A percentile compares a stretch with the other conserved stretches of the same genome.
Evolutionary conservation across 768 basidiomycete species (phyloP).

Genomic region (Lentinula sp.): DNA sequence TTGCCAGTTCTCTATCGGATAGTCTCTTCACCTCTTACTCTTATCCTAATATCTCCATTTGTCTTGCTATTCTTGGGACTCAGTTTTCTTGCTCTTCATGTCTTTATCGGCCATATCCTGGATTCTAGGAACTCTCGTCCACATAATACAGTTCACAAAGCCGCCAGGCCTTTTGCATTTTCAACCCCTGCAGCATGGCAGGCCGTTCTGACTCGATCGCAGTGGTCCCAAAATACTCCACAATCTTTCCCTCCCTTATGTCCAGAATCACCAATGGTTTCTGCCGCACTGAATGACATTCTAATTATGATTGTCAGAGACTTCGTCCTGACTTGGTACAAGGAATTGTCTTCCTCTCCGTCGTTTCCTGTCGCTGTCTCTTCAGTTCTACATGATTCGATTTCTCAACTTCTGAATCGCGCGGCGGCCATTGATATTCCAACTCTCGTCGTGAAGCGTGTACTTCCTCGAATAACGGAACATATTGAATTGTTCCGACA

Average conservation of each 20-base stretch:
- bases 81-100: slow-evolving; percentile 44
- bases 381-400: slow-evolving; percentile 57
- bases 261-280: slow-evolving; percentile 59
- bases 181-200: slow-evolving; percentile 95
- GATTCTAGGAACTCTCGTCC: slow-evolving; percentile 35
- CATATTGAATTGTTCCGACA: slow-evolving; percentile 90
- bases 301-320: slow-evolving; percentile 78
- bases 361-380: slow-evolving; percentile 88
- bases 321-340: slow-evolving; percentile 90
- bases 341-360: slow-evolving; percentile 75
- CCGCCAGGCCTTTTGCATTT: slow-evolving; percentile 75
- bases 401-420: slow-evolving; percentile 53
- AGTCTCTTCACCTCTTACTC: slow-evolving; percentile 58
- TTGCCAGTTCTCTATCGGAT: slow-evolving; percentile 51
- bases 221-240: slow-evolving; percentile 76
- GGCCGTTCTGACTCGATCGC: slow-evolving; percentile 80
- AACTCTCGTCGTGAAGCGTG: slow-evolving; percentile 70
- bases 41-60: slow-evolving; percentile 60
- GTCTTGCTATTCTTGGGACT: slow-evolving; percentile 42
- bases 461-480: slow-evolving; percentile 83
- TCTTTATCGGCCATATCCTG: slow-evolving; percentile 53
- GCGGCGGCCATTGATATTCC: slow-evolving; percentile 62
- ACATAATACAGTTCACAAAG: slow-evolving; percentile 37
- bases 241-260: slow-evolving; percentile 63
- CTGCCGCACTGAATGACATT: slow-evolving; percentile 71